Evolutionary conservation across 2,329 filamentous ascomycete species (phyloP), one percentile per base, ranked within the genome.

Genomic region (Talaromyces islandicus): DNA sequence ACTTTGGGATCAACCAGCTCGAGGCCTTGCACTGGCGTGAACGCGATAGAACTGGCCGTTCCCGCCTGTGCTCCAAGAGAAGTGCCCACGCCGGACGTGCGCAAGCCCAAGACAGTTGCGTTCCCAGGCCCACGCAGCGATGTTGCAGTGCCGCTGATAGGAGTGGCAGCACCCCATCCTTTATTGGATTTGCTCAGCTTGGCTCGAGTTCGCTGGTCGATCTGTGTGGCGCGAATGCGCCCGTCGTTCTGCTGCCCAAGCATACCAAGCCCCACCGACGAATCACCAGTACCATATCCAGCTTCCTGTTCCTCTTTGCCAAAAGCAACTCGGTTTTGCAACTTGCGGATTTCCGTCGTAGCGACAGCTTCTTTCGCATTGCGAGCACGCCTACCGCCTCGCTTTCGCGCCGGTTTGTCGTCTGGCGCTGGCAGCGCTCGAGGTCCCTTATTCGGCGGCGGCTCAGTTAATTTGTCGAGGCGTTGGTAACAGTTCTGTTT

Each of bases 281-380:
- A 85, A 66, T 96, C 92, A 56, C 92, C 91, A 0, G 86, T 86
- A 38, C 92, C 93, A 72, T 95, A 97, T 32, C 92, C 93, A 1
- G 94, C 88, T 75, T 99, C 94, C 68, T 86, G 88, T 76, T 99
- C 94, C 74, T 97, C 93, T 73, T 96, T 94, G 61, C 92, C 92
- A 70, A 99, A 99, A 0, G 88, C 91, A 85, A 99, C 88, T 58
- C 94, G 86, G 77, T 99, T 99, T 76, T 97, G 94, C 4, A 92
- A 92, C 75, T 97, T 97, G 65, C 92, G 88, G 30, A 99, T 80
- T 59, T 99, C 94, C 0, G 94, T 99, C 91, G 97, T 96, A 62
- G 94, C 93, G 7, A 91, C 91, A 4, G 93, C 92, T 75, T 96
- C 94, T 82, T 99, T 99, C 62, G 93, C 93, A 75, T 96, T 96